phyloP scores from a whole-genome alignment of 306 rosid species.

The Calophaca sinica region DNA sequence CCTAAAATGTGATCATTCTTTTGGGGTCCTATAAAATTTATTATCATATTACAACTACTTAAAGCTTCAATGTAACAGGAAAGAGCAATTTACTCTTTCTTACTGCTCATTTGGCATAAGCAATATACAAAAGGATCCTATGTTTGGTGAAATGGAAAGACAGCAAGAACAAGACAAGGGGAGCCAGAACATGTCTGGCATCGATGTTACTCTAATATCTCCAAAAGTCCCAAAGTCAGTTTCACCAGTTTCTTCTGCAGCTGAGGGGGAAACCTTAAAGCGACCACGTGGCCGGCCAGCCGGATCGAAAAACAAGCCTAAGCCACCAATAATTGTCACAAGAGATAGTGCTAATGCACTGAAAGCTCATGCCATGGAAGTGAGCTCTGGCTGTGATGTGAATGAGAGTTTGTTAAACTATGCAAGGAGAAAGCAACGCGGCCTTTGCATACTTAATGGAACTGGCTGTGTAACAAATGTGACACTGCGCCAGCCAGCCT shows the following conservation, averaged over 20 bases:
- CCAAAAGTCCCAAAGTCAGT: conserved; percentile 62
- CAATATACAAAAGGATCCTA: conserved; percentile 10
- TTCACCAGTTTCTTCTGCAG: conserved; percentile 63
- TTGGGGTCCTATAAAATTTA: conserved; percentile 56
- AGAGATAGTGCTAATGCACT: conserved; percentile 81
- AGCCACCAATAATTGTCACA: conserved; percentile 75
- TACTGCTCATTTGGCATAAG: conserved; percentile 27
- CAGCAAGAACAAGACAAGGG: conserved; percentile 65
- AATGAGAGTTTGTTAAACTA: conserved; percentile 74
- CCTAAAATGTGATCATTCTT: conserved; percentile 72
- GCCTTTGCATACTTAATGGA: conserved; percentile 80
- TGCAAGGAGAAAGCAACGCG: conserved; percentile 83
- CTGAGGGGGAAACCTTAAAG: conserved; percentile 61
- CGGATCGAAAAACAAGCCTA: conserved; percentile 77
- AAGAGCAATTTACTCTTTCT: conserved; percentile 32
- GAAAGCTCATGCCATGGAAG: conserved; percentile 84
- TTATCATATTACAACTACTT: conserved; percentile 55
- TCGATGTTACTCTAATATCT: conserved; percentile 54
- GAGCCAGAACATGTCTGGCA: conserved; percentile 53
- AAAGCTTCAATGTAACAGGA: conserved; percentile 49
- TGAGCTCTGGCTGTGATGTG: conserved; percentile 81
- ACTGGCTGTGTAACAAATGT: conserved; percentile 85
- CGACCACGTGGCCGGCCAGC: conserved; percentile 78
- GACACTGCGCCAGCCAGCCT: conserved; percentile 73
- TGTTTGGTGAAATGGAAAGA: conserved; percentile 54